phyloP scores from a whole-genome alignment of 2,329 filamentous ascomycete genomes.

The Leptodontidium sp. region DNA sequence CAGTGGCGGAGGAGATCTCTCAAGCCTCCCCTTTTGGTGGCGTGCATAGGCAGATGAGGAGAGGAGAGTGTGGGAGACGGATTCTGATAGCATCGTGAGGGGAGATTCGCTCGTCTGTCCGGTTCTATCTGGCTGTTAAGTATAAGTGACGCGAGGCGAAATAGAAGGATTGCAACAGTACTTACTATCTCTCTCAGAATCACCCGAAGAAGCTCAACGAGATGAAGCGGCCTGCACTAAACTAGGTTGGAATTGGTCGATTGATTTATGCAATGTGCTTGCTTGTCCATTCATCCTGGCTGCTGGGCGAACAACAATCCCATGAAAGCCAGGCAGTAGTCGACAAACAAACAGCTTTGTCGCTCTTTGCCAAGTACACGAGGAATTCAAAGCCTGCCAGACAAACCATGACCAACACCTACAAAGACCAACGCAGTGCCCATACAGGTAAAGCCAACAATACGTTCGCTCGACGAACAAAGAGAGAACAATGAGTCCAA shows the following conservation, averaged over 20 bases:
- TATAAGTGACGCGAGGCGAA: too few relatives aligned
- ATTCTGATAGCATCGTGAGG: too few relatives aligned
- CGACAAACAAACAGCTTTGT: constrained; percentile 1
- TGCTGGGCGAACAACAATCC: constrained; percentile 2
- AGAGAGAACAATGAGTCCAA: neutral
- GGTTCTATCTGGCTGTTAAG: too few relatives aligned
- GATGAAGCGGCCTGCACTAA: neutral
- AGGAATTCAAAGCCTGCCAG: neutral
- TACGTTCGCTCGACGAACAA: neutral
- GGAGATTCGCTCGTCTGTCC: too few relatives aligned
- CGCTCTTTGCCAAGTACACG: neutral
- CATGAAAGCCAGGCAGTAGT: neutral
- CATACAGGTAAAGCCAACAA: neutral
- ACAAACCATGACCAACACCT: neutral
- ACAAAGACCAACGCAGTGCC: neutral
- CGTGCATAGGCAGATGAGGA: too few relatives aligned
- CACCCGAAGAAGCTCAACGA: neutral
- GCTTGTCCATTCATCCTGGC: neutral
- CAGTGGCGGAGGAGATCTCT: too few relatives aligned
- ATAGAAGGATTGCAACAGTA: too few relatives aligned
- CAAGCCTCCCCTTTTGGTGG: too few relatives aligned
- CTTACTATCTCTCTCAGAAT: neutral
- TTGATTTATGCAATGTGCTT: neutral
- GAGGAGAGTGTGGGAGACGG: too few relatives aligned
- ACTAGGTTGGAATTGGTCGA: neutral